Evolutionary conservation across 495 filamentous ascomycete genomes (phyloP), one percentile per base, ranked within the genome.

Genomic region (Aspergillus haitiensis): DNA sequence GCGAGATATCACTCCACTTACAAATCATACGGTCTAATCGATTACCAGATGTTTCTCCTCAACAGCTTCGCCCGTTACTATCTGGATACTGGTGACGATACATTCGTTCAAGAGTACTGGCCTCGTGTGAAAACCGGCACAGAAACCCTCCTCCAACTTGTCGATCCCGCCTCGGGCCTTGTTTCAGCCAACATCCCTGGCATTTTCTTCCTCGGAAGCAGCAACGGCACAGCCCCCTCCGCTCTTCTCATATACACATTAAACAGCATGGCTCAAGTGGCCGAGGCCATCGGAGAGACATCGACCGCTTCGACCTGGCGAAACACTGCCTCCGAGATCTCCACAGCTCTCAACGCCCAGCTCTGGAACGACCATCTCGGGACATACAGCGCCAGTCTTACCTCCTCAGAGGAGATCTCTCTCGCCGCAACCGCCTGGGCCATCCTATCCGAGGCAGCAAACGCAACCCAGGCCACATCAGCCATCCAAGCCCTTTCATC

Each of bases 151-250:
- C 59, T 64, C 7, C 57, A 51, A 3, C 39, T 64, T 12, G 31
- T 58, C 10, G 32, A 59, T 51, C 32, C 61, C 35, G 62, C 13
- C 59, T 67, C 60, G 44, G 66, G 13, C 18, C 56, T 70, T 15
- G 64, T 55, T 6, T 54, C 59, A 11, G 18, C 56, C 9, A 55
- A 56, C 46, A 36, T 64, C 32, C 48, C 15, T 36, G 56, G 50
- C 6, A 34, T 47, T 11, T 58, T 58, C 34, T 58, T 58, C 47
- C 10, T 39, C 0, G 56, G 56, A n/a, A 37, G 45, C 10, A 49
- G 45, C 45, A 58, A 58, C 16, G 56, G 56, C 1, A 58, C 56
- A 16, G 56, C 56, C 1, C 32, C 45, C 3, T 58, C 56, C 33
- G 56, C 56, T 44, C 35, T 58, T 13, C 47, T 58, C n/a, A 46